These are phyloP conservation scores for Rhipidocladum racemiflorum DNA, from an alignment of 176 grass and related monocot species.

Conservation along the genomic window DNA sequence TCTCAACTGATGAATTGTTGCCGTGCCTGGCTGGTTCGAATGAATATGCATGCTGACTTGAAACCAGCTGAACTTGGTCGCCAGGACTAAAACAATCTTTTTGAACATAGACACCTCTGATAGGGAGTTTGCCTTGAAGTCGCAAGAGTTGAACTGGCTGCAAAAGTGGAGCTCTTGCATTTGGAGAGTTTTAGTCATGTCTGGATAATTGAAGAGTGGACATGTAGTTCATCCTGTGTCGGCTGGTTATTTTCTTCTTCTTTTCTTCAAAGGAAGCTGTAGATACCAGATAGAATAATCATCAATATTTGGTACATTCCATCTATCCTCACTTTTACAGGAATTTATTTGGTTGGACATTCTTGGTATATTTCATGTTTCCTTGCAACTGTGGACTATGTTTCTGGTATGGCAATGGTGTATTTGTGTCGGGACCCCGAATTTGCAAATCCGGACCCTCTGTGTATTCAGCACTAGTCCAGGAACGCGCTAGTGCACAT, in stretches of 20 bases:
- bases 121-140: constrained; percentile 20
- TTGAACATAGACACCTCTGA: constrained; percentile 39
- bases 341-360: constrained; percentile 14
- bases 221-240: constrained; percentile 43
- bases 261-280: constrained; percentile 54
- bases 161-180: constrained; percentile 23
- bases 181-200: constrained; percentile 42
- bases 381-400: background rate
- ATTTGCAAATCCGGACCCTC: no score
- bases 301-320: constrained; percentile 41
- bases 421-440: no score
- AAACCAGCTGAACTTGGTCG: constrained; percentile 31
- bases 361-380: background rate
- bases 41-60: background rate
- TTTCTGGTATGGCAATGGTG: background rate
- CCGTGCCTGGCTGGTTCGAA: constrained; percentile 22
- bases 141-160: constrained; percentile 10
- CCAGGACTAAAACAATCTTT: constrained; percentile 22
- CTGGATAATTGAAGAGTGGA: constrained; percentile 37
- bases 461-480: no score
- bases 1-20: constrained; percentile 33
- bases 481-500: no score
- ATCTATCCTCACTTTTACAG: constrained; percentile 7
- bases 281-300: constrained; percentile 59
- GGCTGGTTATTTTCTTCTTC: constrained; percentile 41